A percentile compares a stretch with the other conserved stretches of the same genome.
Conservation (phyloP, 73 alveolate genomes). For the Durusdinium trenchii region DNA sequence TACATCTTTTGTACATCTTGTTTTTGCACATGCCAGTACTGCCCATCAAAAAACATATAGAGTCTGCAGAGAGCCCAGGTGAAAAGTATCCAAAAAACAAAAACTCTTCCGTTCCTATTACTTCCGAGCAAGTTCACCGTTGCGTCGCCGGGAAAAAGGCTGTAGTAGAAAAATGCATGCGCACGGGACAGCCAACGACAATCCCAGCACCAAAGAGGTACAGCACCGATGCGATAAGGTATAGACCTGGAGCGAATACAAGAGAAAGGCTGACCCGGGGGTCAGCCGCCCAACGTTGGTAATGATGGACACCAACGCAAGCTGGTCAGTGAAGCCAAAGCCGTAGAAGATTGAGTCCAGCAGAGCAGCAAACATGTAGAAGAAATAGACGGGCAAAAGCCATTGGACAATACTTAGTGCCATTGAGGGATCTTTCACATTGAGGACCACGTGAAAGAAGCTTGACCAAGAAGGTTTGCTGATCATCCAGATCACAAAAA, state of each 20-base stretch:
- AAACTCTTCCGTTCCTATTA: no score
- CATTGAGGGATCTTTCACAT: slow-evolving; percentile 8
- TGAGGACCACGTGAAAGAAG: slow-evolving; percentile 48
- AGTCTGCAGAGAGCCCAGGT: no score
- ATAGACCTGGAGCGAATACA: not conserved
- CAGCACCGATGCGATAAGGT: not conserved
- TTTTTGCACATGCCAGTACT: no score
- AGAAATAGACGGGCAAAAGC: slow-evolving; percentile 46
- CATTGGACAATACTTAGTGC: slow-evolving; percentile 14
- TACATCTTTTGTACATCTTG: no score
- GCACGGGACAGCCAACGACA: not conserved
- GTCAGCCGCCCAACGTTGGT: slow-evolving; percentile 19
- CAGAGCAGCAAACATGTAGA: slow-evolving; percentile 43
- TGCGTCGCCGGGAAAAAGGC: no score
- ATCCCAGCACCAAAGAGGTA: slow-evolving; percentile 51
- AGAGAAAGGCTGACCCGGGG: slow-evolving; percentile 30
- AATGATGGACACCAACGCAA: slow-evolving; percentile 18
- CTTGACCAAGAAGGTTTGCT: not conserved
- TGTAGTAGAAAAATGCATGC: slow-evolving; percentile 18
- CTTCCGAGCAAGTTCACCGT: no score
- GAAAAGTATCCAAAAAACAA: no score
- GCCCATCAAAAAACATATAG: no score
- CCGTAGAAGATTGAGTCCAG: slow-evolving; percentile 65
- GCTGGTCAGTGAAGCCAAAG: slow-evolving; percentile 51
- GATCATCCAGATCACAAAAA: slow-evolving; percentile 13